Evolutionary conservation across 2,329 filamentous ascomycete species (phyloP).

Genomic region (Ceratocystis lukuohia): DNA sequence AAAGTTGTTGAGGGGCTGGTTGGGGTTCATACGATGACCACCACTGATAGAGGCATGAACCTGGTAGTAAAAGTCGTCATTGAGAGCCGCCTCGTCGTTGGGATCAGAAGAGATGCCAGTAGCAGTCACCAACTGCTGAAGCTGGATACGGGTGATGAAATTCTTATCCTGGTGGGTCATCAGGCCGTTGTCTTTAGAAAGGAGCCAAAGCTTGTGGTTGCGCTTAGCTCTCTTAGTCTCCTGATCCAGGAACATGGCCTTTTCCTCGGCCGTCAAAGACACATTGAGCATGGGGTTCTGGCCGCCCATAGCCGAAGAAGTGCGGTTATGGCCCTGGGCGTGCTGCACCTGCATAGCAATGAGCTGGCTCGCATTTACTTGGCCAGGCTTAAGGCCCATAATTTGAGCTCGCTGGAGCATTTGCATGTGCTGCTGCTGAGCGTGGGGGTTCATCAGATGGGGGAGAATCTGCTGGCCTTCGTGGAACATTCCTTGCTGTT

Average conservation of each 20-base stretch:
- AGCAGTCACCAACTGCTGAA: slow-evolving; percentile 88
- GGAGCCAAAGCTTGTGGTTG: slow-evolving; percentile 91
- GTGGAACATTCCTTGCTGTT: slow-evolving; percentile 22
- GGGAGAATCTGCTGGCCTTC: slow-evolving; percentile 35
- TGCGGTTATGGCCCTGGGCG: slow-evolving; percentile 20
- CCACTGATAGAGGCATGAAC: slow-evolving; percentile 91
- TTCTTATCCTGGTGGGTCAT: slow-evolving; percentile 99
- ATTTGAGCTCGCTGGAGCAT: slow-evolving; percentile 29
- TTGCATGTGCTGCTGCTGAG: slow-evolving; percentile 23
- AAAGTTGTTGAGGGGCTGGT: slow-evolving; percentile 88
- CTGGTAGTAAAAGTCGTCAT: slow-evolving; percentile 97
- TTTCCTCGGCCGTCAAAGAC: slow-evolving; percentile 74
- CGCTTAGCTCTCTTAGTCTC: slow-evolving; percentile 92
- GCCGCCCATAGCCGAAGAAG: slow-evolving; percentile 7
- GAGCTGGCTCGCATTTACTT: slow-evolving; percentile 64
- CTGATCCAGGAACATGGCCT: slow-evolving; percentile 69
- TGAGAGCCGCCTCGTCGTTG: slow-evolving; percentile 64
- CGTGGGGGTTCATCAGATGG: slow-evolving; percentile 26
- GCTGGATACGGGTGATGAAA: slow-evolving; percentile 93
- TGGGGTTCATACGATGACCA: slow-evolving; percentile 76
- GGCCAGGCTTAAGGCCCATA: slow-evolving; percentile 30
- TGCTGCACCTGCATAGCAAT: slow-evolving; percentile 26
- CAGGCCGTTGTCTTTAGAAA: slow-evolving; percentile 87
- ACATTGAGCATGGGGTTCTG: slow-evolving; percentile 25
- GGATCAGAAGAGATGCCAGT: slow-evolving; percentile 76